Conservation (phyloP, 129 eudicot genomes). For the Escallonia herrerae region DNA sequence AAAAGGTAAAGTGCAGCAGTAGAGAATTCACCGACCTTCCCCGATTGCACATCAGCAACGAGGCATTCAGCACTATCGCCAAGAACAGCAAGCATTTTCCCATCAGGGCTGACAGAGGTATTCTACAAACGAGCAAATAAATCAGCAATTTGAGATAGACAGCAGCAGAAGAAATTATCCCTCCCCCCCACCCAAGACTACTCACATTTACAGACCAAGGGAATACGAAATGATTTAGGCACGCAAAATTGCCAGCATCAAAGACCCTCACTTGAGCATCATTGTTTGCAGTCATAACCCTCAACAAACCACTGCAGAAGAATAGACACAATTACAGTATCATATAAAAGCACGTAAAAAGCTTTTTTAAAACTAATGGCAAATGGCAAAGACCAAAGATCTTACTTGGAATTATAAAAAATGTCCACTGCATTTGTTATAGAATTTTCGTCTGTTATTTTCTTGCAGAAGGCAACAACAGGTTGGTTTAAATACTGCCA, state of each 20-base stretch:
- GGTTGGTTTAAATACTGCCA: slow-evolving; percentile 58
- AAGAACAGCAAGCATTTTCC: slow-evolving; percentile 73
- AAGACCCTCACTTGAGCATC: slow-evolving; percentile 78
- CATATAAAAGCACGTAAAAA: not conserved
- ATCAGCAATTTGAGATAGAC: not conserved
- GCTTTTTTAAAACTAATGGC: not conserved
- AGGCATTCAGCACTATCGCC: slow-evolving; percentile 81
- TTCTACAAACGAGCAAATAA: slow-evolving; percentile 34
- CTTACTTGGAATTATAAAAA: slow-evolving; percentile 43
- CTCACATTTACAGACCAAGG: slow-evolving; percentile 98
- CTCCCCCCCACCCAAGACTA: slow-evolving; percentile 1
- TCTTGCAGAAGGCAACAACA: slow-evolving; percentile 69
- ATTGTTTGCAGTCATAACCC: slow-evolving; percentile 79
- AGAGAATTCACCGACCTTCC: slow-evolving; percentile 46
- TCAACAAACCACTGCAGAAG: slow-evolving; percentile 52
- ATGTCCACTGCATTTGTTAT: slow-evolving; percentile 73
- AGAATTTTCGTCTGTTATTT: slow-evolving; percentile 53
- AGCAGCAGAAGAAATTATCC: not conserved
- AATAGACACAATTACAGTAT: not conserved
- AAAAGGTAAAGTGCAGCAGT: not conserved
- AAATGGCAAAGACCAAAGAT: not conserved
- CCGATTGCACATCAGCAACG: slow-evolving; percentile 71
- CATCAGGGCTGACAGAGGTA: slow-evolving; percentile 77
- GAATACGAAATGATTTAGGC: slow-evolving; percentile 51
- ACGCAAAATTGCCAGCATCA: slow-evolving; percentile 55